Percentiles rank a stretch among this genome's conserved stretches.
These are phyloP conservation scores for Gillenia trifoliata DNA, from an alignment of 306 rosid species.

Conservation along the genomic window DNA sequence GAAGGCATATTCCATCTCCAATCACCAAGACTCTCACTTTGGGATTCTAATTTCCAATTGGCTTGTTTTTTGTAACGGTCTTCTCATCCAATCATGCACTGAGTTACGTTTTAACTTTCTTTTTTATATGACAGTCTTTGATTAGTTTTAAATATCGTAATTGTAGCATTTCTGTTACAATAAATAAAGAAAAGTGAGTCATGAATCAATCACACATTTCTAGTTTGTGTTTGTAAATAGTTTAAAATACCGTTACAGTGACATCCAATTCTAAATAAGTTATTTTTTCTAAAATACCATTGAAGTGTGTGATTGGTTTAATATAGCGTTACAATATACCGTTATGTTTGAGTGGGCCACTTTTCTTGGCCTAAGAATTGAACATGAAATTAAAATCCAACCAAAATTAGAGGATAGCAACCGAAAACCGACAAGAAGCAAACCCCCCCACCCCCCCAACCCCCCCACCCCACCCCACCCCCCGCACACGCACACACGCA, in stretches of 20 bases:
- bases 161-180: accelerated
- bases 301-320: no score
- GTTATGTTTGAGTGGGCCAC: not conserved
- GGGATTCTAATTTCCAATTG: not conserved
- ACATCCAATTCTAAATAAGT: no score
- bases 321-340: no score
- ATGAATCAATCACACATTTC: not conserved
- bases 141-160: accelerated
- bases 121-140: no score
- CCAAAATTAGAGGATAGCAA: not conserved
- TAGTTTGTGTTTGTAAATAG: accelerated
- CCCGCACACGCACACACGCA: no score
- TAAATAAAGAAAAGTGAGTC: no score
- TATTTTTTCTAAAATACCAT: no score
- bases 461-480: no score
- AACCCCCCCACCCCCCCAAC: not conserved
- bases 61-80: not conserved
- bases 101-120: no score
- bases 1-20: not conserved
- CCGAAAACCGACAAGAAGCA: constrained; percentile 19
- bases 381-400: not conserved
- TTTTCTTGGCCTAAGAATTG: not conserved
- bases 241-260: accelerated
- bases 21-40: not conserved
- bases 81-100: not conserved